Percentiles rank a stretch among this genome's conserved stretches.
Evolutionary conservation across 1,284 basidiomycete genomes (phyloP).

Genomic region (Ustilago vetiveriae): DNA sequence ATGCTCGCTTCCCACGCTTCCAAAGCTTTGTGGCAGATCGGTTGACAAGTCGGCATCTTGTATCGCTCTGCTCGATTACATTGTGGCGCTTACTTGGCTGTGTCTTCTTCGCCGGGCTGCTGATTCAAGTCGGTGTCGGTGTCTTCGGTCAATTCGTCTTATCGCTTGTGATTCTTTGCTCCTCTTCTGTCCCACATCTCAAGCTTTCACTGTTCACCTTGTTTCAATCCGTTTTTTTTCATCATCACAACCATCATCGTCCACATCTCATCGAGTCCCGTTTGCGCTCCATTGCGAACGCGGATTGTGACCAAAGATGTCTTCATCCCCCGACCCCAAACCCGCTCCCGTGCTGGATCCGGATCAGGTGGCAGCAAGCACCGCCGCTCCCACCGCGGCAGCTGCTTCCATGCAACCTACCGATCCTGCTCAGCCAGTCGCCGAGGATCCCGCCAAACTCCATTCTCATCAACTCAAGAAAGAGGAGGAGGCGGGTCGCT

Average conservation of each 20-base stretch:
- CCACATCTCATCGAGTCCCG: no score
- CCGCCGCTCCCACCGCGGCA: constrained; percentile 6
- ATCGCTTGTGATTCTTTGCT: no score
- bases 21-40: neutral
- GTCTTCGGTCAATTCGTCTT: neutral
- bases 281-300: no score
- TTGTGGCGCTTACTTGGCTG: constrained; percentile 5
- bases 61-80: neutral
- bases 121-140: neutral
- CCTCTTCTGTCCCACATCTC: no score
- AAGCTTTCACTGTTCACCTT: neutral
- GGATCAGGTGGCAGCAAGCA: constrained; percentile 41
- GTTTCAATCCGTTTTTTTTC: neutral
- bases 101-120: neutral
- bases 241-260: neutral
- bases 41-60: neutral
- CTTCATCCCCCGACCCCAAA: constrained; percentile 11
- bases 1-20: no score
- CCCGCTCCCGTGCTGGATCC: constrained; percentile 38
- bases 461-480: constrained; percentile 7
- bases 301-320: no score
- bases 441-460: constrained; percentile 23
- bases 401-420: constrained; percentile 19
- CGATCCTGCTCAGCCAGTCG: constrained; percentile 14
- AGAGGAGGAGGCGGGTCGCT: constrained; percentile 23